Evolutionary conservation across 177 flowering plant genomes (phyloP), one percentile per base, ranked within the genome.

Genomic region (Vitis hybrid): DNA sequence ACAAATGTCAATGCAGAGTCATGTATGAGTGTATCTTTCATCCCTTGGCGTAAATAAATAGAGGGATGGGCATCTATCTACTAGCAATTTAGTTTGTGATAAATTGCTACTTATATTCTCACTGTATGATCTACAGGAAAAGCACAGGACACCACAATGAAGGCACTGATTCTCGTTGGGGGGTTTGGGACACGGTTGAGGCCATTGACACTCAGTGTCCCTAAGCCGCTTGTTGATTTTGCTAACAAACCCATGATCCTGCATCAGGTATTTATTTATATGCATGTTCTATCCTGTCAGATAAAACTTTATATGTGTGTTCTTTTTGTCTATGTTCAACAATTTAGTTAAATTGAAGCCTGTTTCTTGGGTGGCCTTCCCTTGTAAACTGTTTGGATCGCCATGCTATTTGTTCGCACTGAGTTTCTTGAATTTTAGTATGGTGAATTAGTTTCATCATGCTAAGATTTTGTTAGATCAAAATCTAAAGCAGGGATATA

Each of bases 121-220:
- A 66, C 56, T 52, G 13, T 69, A 14, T 55, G 10, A 63, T 71
- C 30, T 50, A 61, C 84, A 80, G 84, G 80, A 76, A 71, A 71
- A 64, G 59, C 51, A 74, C 73, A 15, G 41, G 55, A 15, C 32
- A 61, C 68, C 78, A 87, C 48, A 48, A 95, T 95, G 99, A 95
- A 95, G 98, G 99, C 99, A 14, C 93, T 95, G 64, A 93, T 95
- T 86, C 98, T 95, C 58, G 99, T 95, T 79, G 99, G 99, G 77
- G 99, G 99, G 2, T 93, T 91, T 74, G 96, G 99, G 49, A 95
- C 97, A 10, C 84, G 99, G 73, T 79, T 95, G 90, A 88, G 98
- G 86, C 99, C 99, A 17, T 77, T 95, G 87, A 93, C 99, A 2
- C 91, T 95, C 27, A 95, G 97, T 77, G 79, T 95, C 69, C 99